Evolutionary conservation across 352 stramenopile genomes (phyloP).

Genomic region (Pythium dissotocum): DNA sequence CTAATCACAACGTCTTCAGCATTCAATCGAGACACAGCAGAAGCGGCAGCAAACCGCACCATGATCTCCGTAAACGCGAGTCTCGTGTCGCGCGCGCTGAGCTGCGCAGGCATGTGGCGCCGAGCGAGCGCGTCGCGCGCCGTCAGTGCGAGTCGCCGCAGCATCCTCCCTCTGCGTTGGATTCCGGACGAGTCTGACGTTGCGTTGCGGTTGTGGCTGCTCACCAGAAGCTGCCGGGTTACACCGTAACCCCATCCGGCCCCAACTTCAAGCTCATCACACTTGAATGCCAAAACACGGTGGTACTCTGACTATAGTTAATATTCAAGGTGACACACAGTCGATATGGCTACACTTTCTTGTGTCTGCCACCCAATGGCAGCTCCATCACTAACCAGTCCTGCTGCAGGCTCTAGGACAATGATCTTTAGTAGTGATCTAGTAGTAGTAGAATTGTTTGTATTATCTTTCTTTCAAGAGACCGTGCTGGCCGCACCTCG

Average conservation of each 20-base stretch:
- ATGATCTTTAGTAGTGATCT: no score
- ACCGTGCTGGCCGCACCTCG: constrained; percentile 1
- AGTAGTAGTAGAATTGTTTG: no score
- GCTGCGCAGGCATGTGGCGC: constrained; percentile 17
- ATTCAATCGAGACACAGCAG: not conserved
- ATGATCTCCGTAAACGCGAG: constrained; percentile 47
- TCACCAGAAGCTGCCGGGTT: not conserved
- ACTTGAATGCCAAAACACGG: constrained; percentile 16
- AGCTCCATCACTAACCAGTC: no score
- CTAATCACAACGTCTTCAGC: not conserved
- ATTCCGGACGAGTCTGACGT: not conserved
- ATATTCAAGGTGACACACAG: not conserved
- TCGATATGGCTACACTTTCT: constrained; percentile 10
- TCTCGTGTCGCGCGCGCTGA: constrained; percentile 36
- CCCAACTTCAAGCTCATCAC: constrained; percentile 12
- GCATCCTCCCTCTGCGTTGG: not conserved
- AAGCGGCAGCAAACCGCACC: constrained; percentile 4
- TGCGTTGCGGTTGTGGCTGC: not conserved
- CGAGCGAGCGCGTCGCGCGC: constrained; percentile 19
- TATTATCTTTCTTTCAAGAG: no score
- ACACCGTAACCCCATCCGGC: not conserved
- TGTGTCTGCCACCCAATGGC: no score
- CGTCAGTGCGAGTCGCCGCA: constrained; percentile 19
- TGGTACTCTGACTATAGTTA: not conserved
- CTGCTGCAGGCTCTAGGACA: no score